A percentile compares a stretch with the other conserved stretches of the same genome.
phyloP scores from a whole-genome alignment of 2,329 filamentous ascomycete genomes.

The Pseudohalonectria lignicola region DNA sequence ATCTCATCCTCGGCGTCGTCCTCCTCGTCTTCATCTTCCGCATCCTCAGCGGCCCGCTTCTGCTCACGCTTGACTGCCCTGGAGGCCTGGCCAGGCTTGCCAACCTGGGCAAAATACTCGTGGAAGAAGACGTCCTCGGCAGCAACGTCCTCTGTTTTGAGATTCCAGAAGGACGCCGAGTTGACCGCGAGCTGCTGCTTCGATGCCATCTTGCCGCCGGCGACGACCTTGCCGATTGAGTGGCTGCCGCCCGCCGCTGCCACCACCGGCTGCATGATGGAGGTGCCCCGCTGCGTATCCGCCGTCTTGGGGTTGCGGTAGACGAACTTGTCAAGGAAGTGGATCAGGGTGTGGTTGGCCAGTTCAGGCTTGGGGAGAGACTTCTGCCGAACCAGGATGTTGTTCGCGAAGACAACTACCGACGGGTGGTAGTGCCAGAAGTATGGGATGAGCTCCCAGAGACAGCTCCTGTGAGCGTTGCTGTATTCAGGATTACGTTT shows the following conservation, averaged over 20 bases:
- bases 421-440: conserved; percentile 85
- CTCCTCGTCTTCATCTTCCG: conserved; percentile 54
- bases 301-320: conserved; percentile 83
- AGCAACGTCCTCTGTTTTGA: conserved; percentile 76
- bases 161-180: conserved; percentile 81
- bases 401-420: conserved; percentile 70
- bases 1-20: conserved; percentile 30
- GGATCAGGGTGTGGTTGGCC: conserved; percentile 78
- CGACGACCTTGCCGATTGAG: too few relatives aligned
- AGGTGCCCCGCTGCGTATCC: conserved; percentile 59
- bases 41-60: conserved; percentile 63
- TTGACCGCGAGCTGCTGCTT: conserved; percentile 49
- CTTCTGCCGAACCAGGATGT: conserved; percentile 56
- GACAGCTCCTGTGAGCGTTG: conserved; percentile 83
- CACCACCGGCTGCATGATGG: conserved; percentile 89
- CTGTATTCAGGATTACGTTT: conserved; percentile 89
- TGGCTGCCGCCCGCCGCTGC: conserved; percentile 42
- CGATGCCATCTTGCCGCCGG: conserved; percentile 35
- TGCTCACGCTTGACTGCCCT: conserved; percentile 37
- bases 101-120: conserved; percentile 76
- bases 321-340: conserved; percentile 97
- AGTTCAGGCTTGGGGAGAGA: conserved; percentile 84
- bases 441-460: conserved; percentile 85
- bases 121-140: conserved; percentile 98
- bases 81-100: conserved; percentile 47